phyloP scores from a whole-genome alignment of 371 early-diverging fungal genomes.

The Lichtheimia ornata region DNA sequence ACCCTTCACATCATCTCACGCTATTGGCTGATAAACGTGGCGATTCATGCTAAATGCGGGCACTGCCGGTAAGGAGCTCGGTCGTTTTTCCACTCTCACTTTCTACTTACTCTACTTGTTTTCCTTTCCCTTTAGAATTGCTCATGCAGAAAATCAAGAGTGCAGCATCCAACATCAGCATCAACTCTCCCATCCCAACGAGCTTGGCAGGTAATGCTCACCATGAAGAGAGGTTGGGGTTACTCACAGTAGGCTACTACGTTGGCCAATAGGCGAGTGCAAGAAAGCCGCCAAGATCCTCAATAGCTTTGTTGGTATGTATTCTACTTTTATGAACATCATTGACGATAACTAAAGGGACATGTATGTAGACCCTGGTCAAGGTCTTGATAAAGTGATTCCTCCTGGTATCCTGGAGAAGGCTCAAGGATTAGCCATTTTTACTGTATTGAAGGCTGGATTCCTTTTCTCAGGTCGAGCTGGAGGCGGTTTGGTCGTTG shows the following conservation, averaged over 20 bases:
- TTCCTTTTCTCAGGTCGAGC: constrained; percentile 89
- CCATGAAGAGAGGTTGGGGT: too few relatives aligned
- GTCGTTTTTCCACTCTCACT: background rate
- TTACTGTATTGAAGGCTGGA: constrained; percentile 79
- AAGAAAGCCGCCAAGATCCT: constrained; percentile 78
- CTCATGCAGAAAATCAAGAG: constrained; percentile 18
- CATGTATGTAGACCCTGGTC: constrained; percentile 54
- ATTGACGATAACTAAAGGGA: background rate
- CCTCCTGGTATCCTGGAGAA: constrained; percentile 70
- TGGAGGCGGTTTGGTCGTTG: constrained; percentile 92
- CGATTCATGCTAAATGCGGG: too few relatives aligned
- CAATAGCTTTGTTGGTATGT: constrained; percentile 72
- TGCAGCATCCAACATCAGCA: constrained; percentile 17
- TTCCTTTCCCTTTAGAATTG: background rate
- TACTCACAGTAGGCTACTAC: background rate
- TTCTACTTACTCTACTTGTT: background rate
- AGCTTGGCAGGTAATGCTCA: constrained; percentile 12
- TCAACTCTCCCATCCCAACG: constrained; percentile 23
- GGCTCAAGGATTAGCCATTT: constrained; percentile 91
- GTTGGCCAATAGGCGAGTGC: constrained; percentile 66
- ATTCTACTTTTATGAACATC: background rate
- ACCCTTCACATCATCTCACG: too few relatives aligned
- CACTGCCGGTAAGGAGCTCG: background rate
- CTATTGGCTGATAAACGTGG: too few relatives aligned
- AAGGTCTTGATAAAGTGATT: constrained; percentile 79